Evolutionary conservation across 108 stramenopile genomes (phyloP), one percentile per base, ranked within the genome.

Genomic region (Seminavis robusta): DNA sequence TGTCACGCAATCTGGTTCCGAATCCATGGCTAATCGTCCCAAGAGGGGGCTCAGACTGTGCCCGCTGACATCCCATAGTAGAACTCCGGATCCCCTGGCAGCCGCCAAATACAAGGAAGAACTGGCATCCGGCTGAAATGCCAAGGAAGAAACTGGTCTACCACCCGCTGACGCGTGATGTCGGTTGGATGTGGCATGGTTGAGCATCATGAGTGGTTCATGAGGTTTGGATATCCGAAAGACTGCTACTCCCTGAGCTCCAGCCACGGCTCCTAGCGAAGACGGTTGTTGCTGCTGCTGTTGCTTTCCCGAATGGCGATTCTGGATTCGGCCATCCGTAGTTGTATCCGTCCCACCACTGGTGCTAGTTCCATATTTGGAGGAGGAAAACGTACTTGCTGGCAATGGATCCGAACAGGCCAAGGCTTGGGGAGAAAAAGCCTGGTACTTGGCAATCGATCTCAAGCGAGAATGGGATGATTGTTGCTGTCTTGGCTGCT

Each of bases 61-160:
- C 23, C 88, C 88, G 25, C 79, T 81, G 27, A 79, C 84, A 65
- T 90, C 88, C 82, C 84, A 90, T 19, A 90, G 63, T 32, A 90
- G 32, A 15, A 81, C 68, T 1, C 80, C 80, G n/a, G 56, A 67
- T 36, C 88, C 83, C 41, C 81, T 57, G 9, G 83, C 77, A 1
- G 88, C 76, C 7, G 88, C 88, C 29, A 90, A 69, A 16, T 81
- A 57, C 4, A 70, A 37, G 25, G 63, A 39, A 24, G 31, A 13
- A 24, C n/a, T 25, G 24, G 27, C 7, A 8, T 53, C 54, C 24
- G 67, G 55, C 26, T 61, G 63, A 50, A 73, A 63, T 30, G 59
- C 50, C 53, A 67, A 50, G 1, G 57, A 56, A 9, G 65, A 61
- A 38, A 70, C 57, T 4, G 56, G 59, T 15, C 37, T 45, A n/a